Evolutionary conservation across 805 yeast species (phyloP), one percentile per base, ranked within the genome.

Genomic region (Starmerella ratchasimensis): DNA sequence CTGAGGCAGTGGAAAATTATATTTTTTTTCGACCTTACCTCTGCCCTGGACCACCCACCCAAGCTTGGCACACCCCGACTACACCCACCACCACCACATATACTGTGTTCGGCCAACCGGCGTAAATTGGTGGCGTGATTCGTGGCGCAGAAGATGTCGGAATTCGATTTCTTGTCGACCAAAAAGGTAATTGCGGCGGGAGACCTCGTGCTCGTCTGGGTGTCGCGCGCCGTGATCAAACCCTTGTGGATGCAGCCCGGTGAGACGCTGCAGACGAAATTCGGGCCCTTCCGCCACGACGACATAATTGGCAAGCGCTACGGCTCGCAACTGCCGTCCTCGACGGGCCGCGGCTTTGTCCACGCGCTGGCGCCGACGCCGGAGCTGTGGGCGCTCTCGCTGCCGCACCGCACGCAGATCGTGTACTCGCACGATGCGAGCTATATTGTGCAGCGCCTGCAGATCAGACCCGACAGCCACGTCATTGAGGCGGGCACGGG

Each of bases 401-500:
- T 90, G 25, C 97, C 98, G 2, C 99, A 90, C 56, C 68, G 99
- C 58, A 90, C 99, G 0, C 99, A 90, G 62, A 90, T 90, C 47
- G 97, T 90, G 1, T 90, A 90, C 56, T 80, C 96, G 0, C 94
- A 94, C 8, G 99, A 90, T 57, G 80, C 95, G 2, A 73, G 93
- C 21, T 90, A 82, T 52, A 84, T 90, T 38, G 71, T 81, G 45
- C 94, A 88, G 56, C 63, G 94, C 50, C 62, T 90, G 45, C 69
- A 73, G 31, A 75, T 90, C 38, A 64, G 71, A 15, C 72, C 81
- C 11, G 86, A 88, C 1, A 69, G 83, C 1, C 62, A 72, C 41
- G 93, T 90, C 10, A 77, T 90, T 33, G 99, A 90, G 61, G 94
- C 97, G 0, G 99, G 99, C 26, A 90, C 99, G 0, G 99, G 98